Percentiles rank a stretch among this genome's conserved stretches.
Conservation (phyloP, 192 early-diverging fungal genomes). For the Backusella sp. region DNA sequence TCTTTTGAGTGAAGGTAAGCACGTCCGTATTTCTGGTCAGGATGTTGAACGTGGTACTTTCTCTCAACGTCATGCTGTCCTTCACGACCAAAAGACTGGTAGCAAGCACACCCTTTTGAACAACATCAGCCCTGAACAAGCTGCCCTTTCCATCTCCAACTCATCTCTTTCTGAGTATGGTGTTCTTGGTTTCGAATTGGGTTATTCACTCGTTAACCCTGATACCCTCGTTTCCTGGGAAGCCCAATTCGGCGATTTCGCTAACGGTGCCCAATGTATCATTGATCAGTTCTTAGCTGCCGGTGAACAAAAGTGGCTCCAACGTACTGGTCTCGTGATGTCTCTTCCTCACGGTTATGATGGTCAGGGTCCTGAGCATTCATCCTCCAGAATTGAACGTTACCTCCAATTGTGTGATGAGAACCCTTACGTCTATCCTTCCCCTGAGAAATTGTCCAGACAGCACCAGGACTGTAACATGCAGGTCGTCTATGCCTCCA, state of each 20-base stretch:
- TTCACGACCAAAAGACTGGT: constrained; percentile 94
- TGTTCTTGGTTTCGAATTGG: constrained; percentile 94
- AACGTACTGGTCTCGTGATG: constrained; percentile 92
- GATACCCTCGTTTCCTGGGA: constrained; percentile 96
- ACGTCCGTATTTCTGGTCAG: constrained; percentile 93
- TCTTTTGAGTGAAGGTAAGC: constrained; percentile 88
- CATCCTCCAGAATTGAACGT: constrained; percentile 91
- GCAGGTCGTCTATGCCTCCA: constrained; percentile 96
- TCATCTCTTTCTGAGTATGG: constrained; percentile 97
- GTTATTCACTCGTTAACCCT: constrained; percentile 94
- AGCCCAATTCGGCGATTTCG: constrained; percentile 98
- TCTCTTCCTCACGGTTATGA: constrained; percentile 97
- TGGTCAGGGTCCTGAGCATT: constrained; percentile 98
- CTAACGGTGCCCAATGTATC: constrained; percentile 96
- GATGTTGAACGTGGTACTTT: constrained; percentile 99
- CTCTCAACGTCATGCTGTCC: constrained; percentile 96
- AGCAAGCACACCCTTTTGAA: constrained; percentile 79
- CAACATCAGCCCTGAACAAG: constrained; percentile 86
- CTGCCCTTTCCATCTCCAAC: constrained; percentile 88
- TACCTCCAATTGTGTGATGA: constrained; percentile 96
- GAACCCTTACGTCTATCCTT: constrained; percentile 82
- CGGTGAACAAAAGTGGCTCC: constrained; percentile 98
- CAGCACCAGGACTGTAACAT: constrained; percentile 99
- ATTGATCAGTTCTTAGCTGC: constrained; percentile 97
- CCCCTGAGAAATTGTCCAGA: constrained; percentile 75